phyloP scores from a whole-genome alignment of 2,329 filamentous ascomycete genomes.

The Nothophoma quercina region DNA sequence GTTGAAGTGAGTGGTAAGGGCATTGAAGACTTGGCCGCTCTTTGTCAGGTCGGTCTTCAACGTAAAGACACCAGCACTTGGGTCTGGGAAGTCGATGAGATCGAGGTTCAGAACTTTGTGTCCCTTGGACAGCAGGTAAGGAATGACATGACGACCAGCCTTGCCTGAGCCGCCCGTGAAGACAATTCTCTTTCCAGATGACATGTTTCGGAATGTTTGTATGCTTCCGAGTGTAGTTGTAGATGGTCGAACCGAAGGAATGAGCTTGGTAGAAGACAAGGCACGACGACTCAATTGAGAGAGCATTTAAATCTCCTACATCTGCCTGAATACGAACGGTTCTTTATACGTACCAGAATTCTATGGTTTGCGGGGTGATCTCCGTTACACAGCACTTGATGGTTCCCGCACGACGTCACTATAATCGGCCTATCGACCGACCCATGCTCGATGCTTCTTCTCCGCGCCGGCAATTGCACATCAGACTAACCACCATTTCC shows the following conservation, averaged over 20 bases:
- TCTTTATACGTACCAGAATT: constrained; percentile 5
- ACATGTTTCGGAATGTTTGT: constrained; percentile 24
- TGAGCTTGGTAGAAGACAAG: neutral
- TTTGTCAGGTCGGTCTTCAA: constrained; percentile 64
- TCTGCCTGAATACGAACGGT: neutral
- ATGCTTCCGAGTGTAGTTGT: neutral
- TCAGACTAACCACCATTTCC: constrained; percentile 13
- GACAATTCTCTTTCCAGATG: constrained; percentile 52
- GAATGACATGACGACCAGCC: constrained; percentile 63
- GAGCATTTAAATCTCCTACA: constrained; percentile 1
- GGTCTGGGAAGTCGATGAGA: constrained; percentile 56
- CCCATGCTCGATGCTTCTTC: constrained; percentile 17
- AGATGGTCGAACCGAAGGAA: neutral
- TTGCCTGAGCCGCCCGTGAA: constrained; percentile 59
- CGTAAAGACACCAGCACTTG: constrained; percentile 57
- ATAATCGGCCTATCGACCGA: constrained; percentile 17
- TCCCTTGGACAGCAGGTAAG: constrained; percentile 59
- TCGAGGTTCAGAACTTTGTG: constrained; percentile 66
- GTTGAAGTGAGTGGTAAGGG: constrained; percentile 63
- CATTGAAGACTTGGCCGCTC: constrained; percentile 64
- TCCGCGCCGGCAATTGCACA: constrained; percentile 16
- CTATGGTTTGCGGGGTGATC: constrained; percentile 8
- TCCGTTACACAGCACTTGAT: constrained; percentile 1
- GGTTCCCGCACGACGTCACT: constrained; percentile 27
- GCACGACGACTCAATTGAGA: neutral